Evolutionary conservation across 805 yeast species (phyloP), one percentile per base, ranked within the genome.

Genomic region (Lipomyces oligophaga): DNA sequence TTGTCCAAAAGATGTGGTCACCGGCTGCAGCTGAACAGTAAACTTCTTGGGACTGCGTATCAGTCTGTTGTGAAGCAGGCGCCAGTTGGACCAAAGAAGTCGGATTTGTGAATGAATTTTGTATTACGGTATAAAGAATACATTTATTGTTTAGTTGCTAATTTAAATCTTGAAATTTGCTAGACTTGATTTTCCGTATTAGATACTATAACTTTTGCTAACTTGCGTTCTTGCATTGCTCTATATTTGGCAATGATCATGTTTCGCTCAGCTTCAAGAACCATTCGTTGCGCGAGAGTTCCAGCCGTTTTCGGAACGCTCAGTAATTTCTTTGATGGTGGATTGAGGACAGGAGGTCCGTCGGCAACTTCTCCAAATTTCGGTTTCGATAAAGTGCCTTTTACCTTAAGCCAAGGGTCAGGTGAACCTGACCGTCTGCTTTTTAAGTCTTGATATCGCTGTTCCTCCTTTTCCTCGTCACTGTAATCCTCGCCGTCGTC

Each of bases 301-400:
- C 74, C 73, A 5, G 71, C 67, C 5, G 65, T 36, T 53, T 68
- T 69, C 25, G 74, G 74, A 1, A 69, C 68, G 45, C 65, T 67
- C 34, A 58, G 56, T 38, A 58, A 43, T 43, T 52, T 42, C 50
- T 65, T 69, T 13, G 59, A 44, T 2, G 65, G 65, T 20, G 55
- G 44, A 4, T 58, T 64, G 35, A 69, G 59, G 46, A 60, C 66
- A 1, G 74, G 74, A 11, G 74, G 74, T 13, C 67, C 59, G 34
- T 67, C 70, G 0, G 67, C 74, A 3, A 67, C 66, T 21, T 69
- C 74, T 5, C 71, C 71, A 45, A 69, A 69, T 52, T 67, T 67
- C 25, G 73, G 70, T 13, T 58, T 44, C 19, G 57, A 47, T n/a
- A 58, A 45, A 31, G 51, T 47, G n/a, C 65, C 59, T n/a, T n/a